Base-by-base conservation (phyloP, 2,329 filamentous ascomycete species). In the Diplodia seriata region DNA sequence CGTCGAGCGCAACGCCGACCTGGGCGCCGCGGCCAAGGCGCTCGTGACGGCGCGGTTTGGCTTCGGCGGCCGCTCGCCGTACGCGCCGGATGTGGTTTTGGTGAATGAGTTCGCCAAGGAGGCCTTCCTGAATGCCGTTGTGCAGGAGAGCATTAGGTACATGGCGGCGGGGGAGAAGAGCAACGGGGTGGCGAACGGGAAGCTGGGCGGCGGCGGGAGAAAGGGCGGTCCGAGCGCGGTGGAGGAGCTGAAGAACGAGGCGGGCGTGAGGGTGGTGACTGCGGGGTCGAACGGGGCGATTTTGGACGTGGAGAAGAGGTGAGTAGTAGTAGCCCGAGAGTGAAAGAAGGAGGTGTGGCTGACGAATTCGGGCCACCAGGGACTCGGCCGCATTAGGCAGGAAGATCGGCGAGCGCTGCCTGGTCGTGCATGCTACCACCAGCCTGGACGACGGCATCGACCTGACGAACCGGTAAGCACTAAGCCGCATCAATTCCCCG, bases 31-130 rank as follows among this genome's bases (percentile, higher is more conserved):
- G 0, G 88, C 88, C 0, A 77, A 81, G 67, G 80, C 82, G 2
- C 78, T 90, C 0, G 81, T 85, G 0, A 78, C 77, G 0, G 86
- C 87, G 1, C 80, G 86, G 2, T 86, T 89, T 71, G 77, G 78
- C 15, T 86, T 88, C 36, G 79, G 84, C 1, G 87, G 87, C 2
- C 79, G 76, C 2, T 89, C 87, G 0, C 82, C 86, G 0, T 90
- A 89, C 72, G 85, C 86, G 0, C 88, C 88, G 0, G 87, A 90
- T 71, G 36, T 89, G 0, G 84, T 90, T 0, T 76, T 90, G 0
- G 87, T 90, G n/a, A 89, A 90, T 69, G 88, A 90, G 70, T 90
- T 84, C 68, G 79, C 82, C 3, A 85, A 85, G 76, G 81, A 84
- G 66, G 79, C 81, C 80, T 83, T 4, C 74, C 83, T 15, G 76